Evolutionary conservation across 202 grass and related monocot species (phyloP).

Genomic region (Cymbopogon flexuosus): DNA sequence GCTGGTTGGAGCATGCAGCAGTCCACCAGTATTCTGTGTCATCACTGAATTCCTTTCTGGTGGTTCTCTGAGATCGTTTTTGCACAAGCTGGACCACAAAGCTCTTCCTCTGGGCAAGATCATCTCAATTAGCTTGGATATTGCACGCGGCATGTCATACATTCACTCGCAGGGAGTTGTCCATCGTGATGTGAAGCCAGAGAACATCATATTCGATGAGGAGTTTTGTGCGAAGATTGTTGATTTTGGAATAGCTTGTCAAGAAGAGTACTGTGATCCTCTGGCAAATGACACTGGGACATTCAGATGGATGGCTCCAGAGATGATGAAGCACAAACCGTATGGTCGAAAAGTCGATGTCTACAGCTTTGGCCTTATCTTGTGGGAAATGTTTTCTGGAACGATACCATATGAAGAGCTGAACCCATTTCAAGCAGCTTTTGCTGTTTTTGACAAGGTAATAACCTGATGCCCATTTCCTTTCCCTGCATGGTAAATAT

Average conservation of each 20-base stretch:
- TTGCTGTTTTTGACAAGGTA: constrained; percentile 82
- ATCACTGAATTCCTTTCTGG: constrained; percentile 89
- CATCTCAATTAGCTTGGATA: constrained; percentile 61
- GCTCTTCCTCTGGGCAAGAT: constrained; percentile 60
- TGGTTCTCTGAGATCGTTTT: constrained; percentile 73
- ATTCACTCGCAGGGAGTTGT: constrained; percentile 58
- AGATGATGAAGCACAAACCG: constrained; percentile 81
- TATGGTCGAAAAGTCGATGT: constrained; percentile 81
- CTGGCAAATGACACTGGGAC: constrained; percentile 51
- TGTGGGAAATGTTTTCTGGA: constrained; percentile 85
- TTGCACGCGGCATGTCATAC: constrained; percentile 52
- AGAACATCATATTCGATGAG: constrained; percentile 60
- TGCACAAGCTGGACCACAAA: constrained; percentile 78
- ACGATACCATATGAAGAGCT: constrained; percentile 63
- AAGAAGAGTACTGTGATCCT: constrained; percentile 50
- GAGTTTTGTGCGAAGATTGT: constrained; percentile 50
- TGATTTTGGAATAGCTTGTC: constrained; percentile 63
- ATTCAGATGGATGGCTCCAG: constrained; percentile 74
- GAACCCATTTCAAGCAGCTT: constrained; percentile 74
- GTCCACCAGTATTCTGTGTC: constrained; percentile 68
- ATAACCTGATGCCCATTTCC: constrained; percentile 7
- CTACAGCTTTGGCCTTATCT: constrained; percentile 73
- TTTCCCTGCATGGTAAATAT: neutral
- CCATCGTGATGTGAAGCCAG: constrained; percentile 67
- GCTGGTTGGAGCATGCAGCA: constrained; percentile 75